Percentiles rank a stretch among this genome's conserved stretches.
Conservation (phyloP, 1,139 yeast genomes). For the Pichia sp. region DNA sequence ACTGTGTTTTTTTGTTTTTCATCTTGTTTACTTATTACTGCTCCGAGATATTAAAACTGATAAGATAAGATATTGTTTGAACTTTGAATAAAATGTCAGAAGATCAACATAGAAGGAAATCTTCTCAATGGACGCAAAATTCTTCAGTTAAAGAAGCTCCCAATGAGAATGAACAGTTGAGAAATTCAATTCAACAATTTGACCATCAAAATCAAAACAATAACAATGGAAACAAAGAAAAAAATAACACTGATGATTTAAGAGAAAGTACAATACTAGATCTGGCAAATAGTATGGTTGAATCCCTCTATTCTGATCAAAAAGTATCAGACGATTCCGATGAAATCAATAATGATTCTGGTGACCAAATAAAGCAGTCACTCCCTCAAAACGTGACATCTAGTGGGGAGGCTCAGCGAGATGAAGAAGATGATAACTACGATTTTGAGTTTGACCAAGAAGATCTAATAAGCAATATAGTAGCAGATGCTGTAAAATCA, state of each 20-base stretch:
- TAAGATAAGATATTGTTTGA: constrained; percentile 12
- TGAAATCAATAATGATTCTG: background rate
- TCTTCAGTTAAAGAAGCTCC: background rate
- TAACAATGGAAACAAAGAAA: background rate
- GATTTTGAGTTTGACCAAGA: background rate
- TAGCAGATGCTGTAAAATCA: background rate
- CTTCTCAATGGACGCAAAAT: background rate
- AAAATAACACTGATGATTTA: background rate
- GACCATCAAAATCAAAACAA: background rate
- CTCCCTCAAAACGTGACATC: background rate
- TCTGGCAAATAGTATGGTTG: constrained; percentile 11
- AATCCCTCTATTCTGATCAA: constrained; percentile 8
- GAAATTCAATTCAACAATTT: background rate
- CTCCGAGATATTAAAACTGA: constrained; percentile 1
- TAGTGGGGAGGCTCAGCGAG: background rate
- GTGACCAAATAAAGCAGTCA: background rate
- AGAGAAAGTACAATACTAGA: too few relatives aligned
- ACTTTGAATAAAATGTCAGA: background rate
- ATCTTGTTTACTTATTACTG: background rate
- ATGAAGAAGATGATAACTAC: background rate
- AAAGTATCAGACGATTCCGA: background rate
- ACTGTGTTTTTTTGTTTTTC: constrained; percentile 24
- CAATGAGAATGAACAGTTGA: too few relatives aligned
- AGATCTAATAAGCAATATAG: background rate
- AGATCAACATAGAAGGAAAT: background rate